Conservation (phyloP, 1,284 basidiomycete species). For the Serendipita sp. region DNA sequence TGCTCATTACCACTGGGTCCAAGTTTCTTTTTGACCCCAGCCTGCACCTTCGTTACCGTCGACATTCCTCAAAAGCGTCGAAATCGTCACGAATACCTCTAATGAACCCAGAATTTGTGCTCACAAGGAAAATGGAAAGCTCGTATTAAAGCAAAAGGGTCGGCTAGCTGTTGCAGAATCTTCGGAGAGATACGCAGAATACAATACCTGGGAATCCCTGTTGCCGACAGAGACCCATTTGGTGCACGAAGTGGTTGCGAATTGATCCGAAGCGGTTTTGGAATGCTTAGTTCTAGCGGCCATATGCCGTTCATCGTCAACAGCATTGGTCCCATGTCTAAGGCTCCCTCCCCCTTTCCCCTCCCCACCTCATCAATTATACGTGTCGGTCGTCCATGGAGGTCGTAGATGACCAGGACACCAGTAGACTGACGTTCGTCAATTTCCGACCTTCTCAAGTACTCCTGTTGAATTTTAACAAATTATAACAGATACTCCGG, state of each 20-base stretch:
- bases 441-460: neutral
- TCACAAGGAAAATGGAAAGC: neutral
- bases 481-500: neutral
- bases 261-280: neutral
- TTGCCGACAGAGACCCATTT: neutral
- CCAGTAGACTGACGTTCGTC: neutral
- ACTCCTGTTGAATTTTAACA: neutral
- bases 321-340: neutral
- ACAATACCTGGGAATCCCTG: neutral
- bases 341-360: neutral
- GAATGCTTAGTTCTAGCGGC: conserved; percentile 3
- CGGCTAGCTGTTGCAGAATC: neutral
- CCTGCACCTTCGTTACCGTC: neutral
- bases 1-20: neutral
- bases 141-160: neutral
- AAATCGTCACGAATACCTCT: neutral
- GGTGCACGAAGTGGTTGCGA: neutral
- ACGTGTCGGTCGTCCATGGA: neutral
- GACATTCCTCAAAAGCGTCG: neutral
- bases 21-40: neutral
- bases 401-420: neutral
- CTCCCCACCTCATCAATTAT: neutral
- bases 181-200: neutral
- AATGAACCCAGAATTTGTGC: neutral
- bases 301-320: neutral